phyloP scores from a whole-genome alignment of 495 filamentous ascomycete genomes.

The Patellaria atrata region DNA sequence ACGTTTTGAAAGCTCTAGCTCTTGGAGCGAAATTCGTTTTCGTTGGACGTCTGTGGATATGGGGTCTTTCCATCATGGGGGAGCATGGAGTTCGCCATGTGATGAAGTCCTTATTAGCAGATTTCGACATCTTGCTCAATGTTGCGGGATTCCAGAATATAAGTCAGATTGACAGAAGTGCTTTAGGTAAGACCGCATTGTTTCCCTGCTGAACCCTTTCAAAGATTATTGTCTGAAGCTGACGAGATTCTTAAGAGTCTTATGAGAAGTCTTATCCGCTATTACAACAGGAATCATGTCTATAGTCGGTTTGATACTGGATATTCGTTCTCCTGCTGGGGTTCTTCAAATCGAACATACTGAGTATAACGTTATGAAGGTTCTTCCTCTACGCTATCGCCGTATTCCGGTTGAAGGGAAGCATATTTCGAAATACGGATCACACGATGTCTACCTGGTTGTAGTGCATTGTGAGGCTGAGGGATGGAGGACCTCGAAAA shows the following conservation, averaged over 20 bases:
- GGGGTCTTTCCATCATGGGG: conserved; percentile 44
- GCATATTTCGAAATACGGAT: no score
- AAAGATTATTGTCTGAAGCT: conserved; percentile 2
- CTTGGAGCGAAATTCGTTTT: conserved; percentile 52
- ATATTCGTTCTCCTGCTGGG: no score
- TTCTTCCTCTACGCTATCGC: no score
- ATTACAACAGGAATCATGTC: conserved; percentile 30
- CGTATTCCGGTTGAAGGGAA: no score
- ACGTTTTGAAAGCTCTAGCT: conserved; percentile 48
- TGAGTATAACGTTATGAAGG: no score
- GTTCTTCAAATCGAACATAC: no score
- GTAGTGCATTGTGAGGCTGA: no score
- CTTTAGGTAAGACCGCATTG: conserved; percentile 23
- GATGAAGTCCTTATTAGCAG: conserved; percentile 47
- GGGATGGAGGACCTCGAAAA: no score
- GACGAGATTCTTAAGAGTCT: conserved; percentile 24
- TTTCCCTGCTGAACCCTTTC: not conserved
- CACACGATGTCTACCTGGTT: no score
- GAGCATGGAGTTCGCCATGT: conserved; percentile 48
- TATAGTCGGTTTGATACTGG: no score
- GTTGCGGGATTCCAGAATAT: conserved; percentile 45
- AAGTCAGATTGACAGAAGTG: conserved; percentile 34
- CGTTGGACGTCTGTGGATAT: conserved; percentile 48
- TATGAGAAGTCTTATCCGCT: conserved; percentile 31
- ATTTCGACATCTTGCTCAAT: conserved; percentile 53